Evolutionary conservation across 192 early-diverging fungal species (phyloP).

Genomic region (Coemansia sp.): DNA sequence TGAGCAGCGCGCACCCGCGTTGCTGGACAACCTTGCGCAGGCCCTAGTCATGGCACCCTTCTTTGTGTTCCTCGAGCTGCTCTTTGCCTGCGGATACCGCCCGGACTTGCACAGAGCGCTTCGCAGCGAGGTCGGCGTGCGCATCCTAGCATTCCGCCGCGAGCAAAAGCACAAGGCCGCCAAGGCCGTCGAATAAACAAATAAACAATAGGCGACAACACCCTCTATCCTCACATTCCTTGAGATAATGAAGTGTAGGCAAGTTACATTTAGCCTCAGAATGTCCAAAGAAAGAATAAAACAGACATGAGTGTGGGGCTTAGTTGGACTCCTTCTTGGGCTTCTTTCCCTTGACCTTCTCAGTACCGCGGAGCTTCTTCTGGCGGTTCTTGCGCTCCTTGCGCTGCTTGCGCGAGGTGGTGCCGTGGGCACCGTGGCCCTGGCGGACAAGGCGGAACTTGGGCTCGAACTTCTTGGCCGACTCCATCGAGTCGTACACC

Average conservation of each 20-base stretch:
- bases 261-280: not conserved
- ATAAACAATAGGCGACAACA: not conserved
- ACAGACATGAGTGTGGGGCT: not conserved
- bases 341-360: conserved; percentile 80
- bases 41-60: conserved; percentile 93
- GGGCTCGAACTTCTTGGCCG: conserved; percentile 98
- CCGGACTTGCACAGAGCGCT: conserved; percentile 68
- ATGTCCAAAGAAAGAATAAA: not conserved
- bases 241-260: not conserved
- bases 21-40: conserved; percentile 86
- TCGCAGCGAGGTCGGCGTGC: conserved; percentile 47
- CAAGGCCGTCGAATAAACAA: not conserved
- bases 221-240: too few species aligned
- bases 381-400: conserved; percentile 99
- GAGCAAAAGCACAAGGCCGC: conserved; percentile 1
- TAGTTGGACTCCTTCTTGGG: conserved; percentile 36
- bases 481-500: conserved; percentile 94
- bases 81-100: conserved; percentile 85
- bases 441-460: conserved; percentile 92
- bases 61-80: conserved; percentile 87
- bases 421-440: conserved; percentile 67
- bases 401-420: conserved; percentile 91
- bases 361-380: conserved; percentile 99
- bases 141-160: conserved; percentile 41
- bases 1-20: conserved; percentile 86